Conservation (phyloP, 2,329 filamentous ascomycete genomes). For the Colletotrichum navitas region DNA sequence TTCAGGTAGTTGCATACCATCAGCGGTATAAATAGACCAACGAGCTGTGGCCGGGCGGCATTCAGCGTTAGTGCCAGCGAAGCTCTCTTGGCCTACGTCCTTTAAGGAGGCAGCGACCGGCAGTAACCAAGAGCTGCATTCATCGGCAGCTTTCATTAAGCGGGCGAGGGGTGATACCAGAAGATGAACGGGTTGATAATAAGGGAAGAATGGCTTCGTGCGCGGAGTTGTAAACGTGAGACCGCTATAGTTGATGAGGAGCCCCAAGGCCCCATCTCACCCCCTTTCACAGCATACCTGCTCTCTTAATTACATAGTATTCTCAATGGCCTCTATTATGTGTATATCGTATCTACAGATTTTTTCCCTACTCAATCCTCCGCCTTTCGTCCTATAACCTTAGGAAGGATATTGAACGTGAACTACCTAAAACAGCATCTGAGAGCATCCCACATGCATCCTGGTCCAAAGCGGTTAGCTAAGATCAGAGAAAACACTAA, state of each 20-base stretch:
- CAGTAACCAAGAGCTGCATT: background rate
- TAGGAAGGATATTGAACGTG: background rate
- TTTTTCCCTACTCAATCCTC: background rate
- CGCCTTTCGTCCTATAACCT: background rate
- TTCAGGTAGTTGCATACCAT: slow-evolving; percentile 52
- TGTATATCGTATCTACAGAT: background rate
- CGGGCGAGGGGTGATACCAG: background rate
- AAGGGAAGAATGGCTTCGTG: background rate
- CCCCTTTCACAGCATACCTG: background rate
- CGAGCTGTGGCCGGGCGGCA: slow-evolving; percentile 1
- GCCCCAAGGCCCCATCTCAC: background rate
- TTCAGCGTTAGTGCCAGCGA: slow-evolving; percentile 44
- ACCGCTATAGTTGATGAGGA: background rate
- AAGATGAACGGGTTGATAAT: background rate
- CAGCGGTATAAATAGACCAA: background rate
- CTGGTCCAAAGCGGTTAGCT: slow-evolving; percentile 1
- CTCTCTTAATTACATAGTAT: background rate
- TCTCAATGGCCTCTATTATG: background rate
- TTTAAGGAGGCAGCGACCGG: background rate
- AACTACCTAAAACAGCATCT: background rate
- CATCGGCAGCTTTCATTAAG: background rate
- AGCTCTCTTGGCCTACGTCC: slow-evolving; percentile 28
- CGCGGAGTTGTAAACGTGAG: background rate
- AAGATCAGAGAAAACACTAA: slow-evolving; percentile 9
- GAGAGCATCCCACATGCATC: slow-evolving; percentile 20